Percentiles rank a stretch among this genome's conserved stretches.
These are phyloP conservation scores for Cenchrus fungigraminus DNA, from an alignment of 176 grass and related monocot species.

Conservation along the genomic window DNA sequence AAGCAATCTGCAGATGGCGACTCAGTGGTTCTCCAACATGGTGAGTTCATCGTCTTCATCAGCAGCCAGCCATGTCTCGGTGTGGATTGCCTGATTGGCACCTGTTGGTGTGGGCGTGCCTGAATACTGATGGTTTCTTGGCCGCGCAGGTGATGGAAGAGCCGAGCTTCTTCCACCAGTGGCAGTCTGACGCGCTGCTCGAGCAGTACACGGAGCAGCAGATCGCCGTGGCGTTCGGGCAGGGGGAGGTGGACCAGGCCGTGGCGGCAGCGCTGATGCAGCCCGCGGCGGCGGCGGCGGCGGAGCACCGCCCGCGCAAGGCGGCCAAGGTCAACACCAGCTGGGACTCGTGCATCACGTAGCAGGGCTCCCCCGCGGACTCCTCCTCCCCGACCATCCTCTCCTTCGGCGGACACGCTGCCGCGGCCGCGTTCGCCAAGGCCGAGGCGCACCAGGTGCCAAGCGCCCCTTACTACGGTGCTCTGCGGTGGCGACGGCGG, in stretches of 20 bases:
- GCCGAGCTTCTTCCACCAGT: slow-evolving; percentile 87
- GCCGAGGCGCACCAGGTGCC: slow-evolving; percentile 17
- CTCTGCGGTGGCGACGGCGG: slow-evolving; percentile 33
- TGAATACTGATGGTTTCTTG: slow-evolving; percentile 6
- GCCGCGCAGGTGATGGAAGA: slow-evolving; percentile 72
- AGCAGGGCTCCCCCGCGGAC: slow-evolving; percentile 69
- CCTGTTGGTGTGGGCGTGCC: not conserved
- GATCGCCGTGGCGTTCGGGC: slow-evolving; percentile 70
- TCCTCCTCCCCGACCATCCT: slow-evolving; percentile 83
- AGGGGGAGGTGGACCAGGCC: slow-evolving; percentile 49
- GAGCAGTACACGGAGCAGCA: slow-evolving; percentile 80
- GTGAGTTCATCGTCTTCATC: slow-evolving; percentile 36
- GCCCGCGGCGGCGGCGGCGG: not conserved
- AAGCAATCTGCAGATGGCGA: slow-evolving; percentile 55
- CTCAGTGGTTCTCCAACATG: slow-evolving; percentile 83
- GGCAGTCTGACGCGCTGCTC: slow-evolving; percentile 68
- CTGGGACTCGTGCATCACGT: slow-evolving; percentile 94
- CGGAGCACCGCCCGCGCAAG: slow-evolving; percentile 60
- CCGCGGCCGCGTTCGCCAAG: slow-evolving; percentile 38
- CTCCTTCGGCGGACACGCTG: slow-evolving; percentile 58
- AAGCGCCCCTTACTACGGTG: slow-evolving; percentile 38
- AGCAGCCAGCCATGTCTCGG: not conserved
- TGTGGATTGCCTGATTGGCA: not conserved
- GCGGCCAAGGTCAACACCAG: slow-evolving; percentile 58
- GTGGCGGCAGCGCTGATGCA: slow-evolving; percentile 15